A percentile compares a stretch with the other conserved stretches of the same genome.
Conservation (phyloP, 2,329 filamentous ascomycete genomes). For the Pseudonectria buxi region DNA sequence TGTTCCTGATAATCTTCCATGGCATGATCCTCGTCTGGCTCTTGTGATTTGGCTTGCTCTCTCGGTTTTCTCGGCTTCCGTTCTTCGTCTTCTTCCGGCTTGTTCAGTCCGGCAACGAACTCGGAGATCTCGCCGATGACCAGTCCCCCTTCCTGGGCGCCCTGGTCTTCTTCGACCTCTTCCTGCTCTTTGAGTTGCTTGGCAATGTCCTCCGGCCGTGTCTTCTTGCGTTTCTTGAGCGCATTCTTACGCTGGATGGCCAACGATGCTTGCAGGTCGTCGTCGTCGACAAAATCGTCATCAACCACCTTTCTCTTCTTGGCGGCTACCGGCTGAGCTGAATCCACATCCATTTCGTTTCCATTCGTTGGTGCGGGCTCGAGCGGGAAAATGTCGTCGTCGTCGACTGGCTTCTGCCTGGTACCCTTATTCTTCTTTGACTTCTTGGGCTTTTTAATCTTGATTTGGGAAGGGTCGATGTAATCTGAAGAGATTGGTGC, state of each 20-base stretch:
- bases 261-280: conserved; percentile 81
- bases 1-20: conserved; percentile 33
- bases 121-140: conserved; percentile 96
- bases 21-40: conserved; percentile 35
- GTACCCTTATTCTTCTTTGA: conserved; percentile 78
- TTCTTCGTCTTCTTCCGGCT: conserved; percentile 51
- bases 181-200: conserved; percentile 66
- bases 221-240: conserved; percentile 86
- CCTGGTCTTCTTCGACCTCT: conserved; percentile 39
- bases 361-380: conserved; percentile 33
- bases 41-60: conserved; percentile 27
- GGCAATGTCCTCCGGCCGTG: conserved; percentile 79
- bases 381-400: conserved; percentile 51
- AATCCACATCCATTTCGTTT: conserved; percentile 70
- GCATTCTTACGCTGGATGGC: conserved; percentile 76
- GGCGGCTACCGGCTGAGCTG: conserved; percentile 34
- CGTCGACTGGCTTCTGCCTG: conserved; percentile 59
- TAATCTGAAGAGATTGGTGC: conserved; percentile 66
- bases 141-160: conserved; percentile 49
- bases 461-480: conserved; percentile 76
- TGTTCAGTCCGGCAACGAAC: conserved; percentile 81
- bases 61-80: conserved; percentile 43
- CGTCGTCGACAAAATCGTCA: conserved; percentile 76
- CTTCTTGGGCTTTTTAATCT: conserved; percentile 93
- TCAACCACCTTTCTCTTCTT: conserved; percentile 62